A percentile compares a stretch with the other conserved stretches of the same genome.
phyloP scores from a whole-genome alignment of 345 rosid species.

The Chamaenerion angustifolium region DNA sequence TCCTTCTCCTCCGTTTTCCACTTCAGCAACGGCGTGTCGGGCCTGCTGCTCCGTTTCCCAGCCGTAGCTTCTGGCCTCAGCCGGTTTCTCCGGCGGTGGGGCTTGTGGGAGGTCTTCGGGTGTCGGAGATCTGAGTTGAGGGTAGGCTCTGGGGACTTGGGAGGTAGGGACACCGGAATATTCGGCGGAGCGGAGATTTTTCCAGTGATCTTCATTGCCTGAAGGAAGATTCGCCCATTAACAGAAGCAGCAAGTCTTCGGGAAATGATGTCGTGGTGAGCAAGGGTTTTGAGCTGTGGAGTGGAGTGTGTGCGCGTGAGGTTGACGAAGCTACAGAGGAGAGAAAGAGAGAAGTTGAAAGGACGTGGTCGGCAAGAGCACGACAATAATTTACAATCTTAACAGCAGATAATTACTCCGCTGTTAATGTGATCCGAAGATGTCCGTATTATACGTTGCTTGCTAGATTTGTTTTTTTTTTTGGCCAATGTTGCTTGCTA shows the following conservation, averaged over 20 bases:
- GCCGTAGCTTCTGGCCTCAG: constrained; percentile 28
- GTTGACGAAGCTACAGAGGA: background rate
- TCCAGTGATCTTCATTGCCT: constrained; percentile 60
- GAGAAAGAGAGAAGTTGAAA: constrained; percentile 1
- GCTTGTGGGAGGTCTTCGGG: constrained; percentile 9
- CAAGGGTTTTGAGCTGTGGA: background rate
- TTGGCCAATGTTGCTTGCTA: too few species aligned
- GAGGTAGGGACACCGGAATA: constrained; percentile 13
- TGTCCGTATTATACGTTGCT: too few species aligned
- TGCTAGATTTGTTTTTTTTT: too few species aligned
- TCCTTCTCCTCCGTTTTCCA: constrained; percentile 57
- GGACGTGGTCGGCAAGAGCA: background rate
- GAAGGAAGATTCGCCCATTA: constrained; percentile 11
- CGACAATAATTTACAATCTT: background rate
- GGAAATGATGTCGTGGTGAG: background rate
- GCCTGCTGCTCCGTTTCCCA: constrained; percentile 53
- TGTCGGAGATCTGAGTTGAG: constrained; percentile 42
- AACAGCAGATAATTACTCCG: too few species aligned
- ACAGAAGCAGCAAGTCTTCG: background rate
- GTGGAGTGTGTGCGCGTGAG: background rate
- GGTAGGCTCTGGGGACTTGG: constrained; percentile 13
- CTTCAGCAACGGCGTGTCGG: constrained; percentile 68
- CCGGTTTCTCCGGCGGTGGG: constrained; percentile 33
- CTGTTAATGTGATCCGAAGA: too few species aligned
- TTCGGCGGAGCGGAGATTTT: constrained; percentile 33